Evolutionary conservation across 2,329 filamentous ascomycete genomes (phyloP), one percentile per base, ranked within the genome.

Genomic region (Aureobasidium subglaciale): DNA sequence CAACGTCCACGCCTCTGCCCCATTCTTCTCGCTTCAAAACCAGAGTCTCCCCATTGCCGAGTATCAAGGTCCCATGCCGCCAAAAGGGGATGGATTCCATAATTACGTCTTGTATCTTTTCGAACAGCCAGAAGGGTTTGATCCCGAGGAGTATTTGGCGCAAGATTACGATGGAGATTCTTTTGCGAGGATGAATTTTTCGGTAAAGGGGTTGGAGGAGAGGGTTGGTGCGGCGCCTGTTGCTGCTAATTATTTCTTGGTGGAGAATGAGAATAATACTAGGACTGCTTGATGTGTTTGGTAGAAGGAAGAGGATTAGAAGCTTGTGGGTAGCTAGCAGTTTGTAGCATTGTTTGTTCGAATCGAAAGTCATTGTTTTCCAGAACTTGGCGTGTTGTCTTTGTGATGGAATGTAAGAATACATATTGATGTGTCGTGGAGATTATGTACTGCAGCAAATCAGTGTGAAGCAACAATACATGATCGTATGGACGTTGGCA

Each of bases 41-140:
- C 53, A 48, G 43, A 60, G 58, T 15, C 18, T 55, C 2, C 55
- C 64, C 0, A 29, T 65, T 5, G 63, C 65, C 3, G 55, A 52
- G 13, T 67, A 68, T 40, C 58, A 59, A 7, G 59, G 60, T 13
- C 64, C 64, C 2, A 54, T 56, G 43, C 65, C 65, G 2, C 61
- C 61, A 4, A 34, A 59, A 13, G 62, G 63, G 41, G 65, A 67
- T 50, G 63, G 63, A 16, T 35, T 64, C 5, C 65, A 68, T 55
- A 61, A 59, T 13, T 68, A 66, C 60, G 59, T 60, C 34, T 64
- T 66, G 59, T 67, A 65, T 57, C 62, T 68, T 25, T 67, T 67
- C 58, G 27, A 53, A 15, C 65, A 68, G 48, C 61, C 63, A 2
- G 52, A 59, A 35, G 58, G 59, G 20, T 65, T 62, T 55, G 52